Evolutionary conservation across 2,329 filamentous ascomycete species (phyloP).

Genomic region (Parastagonospora avenae): DNA sequence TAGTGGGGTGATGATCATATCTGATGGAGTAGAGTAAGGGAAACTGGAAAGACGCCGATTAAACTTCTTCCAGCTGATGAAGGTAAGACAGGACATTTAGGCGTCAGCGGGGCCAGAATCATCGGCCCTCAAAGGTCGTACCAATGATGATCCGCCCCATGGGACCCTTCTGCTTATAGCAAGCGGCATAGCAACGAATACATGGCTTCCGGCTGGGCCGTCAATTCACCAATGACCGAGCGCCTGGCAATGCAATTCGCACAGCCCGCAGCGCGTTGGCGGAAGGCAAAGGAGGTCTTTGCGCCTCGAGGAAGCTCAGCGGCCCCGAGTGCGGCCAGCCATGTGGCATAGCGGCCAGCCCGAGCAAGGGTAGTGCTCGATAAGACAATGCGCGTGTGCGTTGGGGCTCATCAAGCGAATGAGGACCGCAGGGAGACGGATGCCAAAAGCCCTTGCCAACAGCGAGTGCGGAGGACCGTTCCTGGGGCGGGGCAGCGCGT

Average conservation of each 20-base stretch:
- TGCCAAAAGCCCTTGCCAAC: slow-evolving; percentile 17
- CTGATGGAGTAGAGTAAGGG: slow-evolving; percentile 17
- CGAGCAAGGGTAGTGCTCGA: slow-evolving; percentile 30
- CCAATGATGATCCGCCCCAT: slow-evolving; percentile 31
- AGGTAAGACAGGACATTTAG: slow-evolving; percentile 31
- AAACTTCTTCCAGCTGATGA: slow-evolving; percentile 15
- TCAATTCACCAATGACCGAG: slow-evolving; percentile 34
- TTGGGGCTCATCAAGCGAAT: slow-evolving; percentile 21
- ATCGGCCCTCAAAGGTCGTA: slow-evolving; percentile 36
- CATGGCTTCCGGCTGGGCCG: slow-evolving; percentile 35
- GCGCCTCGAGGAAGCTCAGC: slow-evolving; percentile 30
- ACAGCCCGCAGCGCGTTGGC: slow-evolving; percentile 27
- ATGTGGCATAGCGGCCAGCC: slow-evolving; percentile 39
- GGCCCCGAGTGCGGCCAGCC: slow-evolving; percentile 32
- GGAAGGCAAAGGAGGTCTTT: slow-evolving; percentile 24
- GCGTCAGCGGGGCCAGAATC: slow-evolving; percentile 40
- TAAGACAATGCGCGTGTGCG: slow-evolving; percentile 29
- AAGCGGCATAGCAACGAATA: slow-evolving; percentile 42
- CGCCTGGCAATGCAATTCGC: slow-evolving; percentile 16
- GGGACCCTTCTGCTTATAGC: slow-evolving; percentile 30
- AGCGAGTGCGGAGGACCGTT: slow-evolving; percentile 11
- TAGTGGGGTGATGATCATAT: slow-evolving; percentile 32
- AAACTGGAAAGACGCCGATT: slow-evolving; percentile 10
- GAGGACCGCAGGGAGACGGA: slow-evolving; percentile 16
- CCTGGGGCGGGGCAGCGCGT: slow-evolving; percentile 10